Evolutionary conservation across 2,329 filamentous ascomycete species (phyloP), one percentile per base, ranked within the genome.

Genomic region (Exophiala dermatitidis): DNA sequence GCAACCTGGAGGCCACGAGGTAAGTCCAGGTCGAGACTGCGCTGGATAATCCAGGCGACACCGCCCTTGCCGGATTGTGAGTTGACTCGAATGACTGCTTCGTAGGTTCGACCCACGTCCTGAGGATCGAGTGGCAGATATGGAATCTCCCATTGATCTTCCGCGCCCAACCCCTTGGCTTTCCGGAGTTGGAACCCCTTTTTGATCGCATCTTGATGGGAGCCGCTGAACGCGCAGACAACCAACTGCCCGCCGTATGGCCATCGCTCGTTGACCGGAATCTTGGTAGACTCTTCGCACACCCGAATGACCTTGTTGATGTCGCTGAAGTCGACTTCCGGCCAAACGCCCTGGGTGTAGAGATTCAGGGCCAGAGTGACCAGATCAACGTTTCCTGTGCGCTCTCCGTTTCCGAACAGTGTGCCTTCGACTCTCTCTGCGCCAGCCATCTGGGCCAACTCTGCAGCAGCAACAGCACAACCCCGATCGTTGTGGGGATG

Each of bases 51-150:
- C 88, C 88, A 97, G 47, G 91, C 90, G 56, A 88, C 85, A 63
- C 93, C 93, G 57, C 91, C 91, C 75, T 98, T 97, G 61, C 91
- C 91, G 64, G 83, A 88, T 70, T 97, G 91, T 12, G 88, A 95
- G 77, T 97, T 98, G 79, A 97, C 91, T 56, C 91, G 87, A 68
- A 97, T 97, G 67, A 97, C 86, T 54, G 91, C 91, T 72, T 97
- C 90, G 79, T 97, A 97, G n/a, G 85, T 96, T 53, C 91, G 84
- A 47, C 91, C 91, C 60, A 97, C 95, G 66, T 97, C 91, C 66
- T 86, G 79, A 3, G 91, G 91, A 66, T 97, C 91, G 64, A 97
- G 80, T 8, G 91, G 91, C 46, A 97, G 84, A 68, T 97, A 97
- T 0, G 91, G 91, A 37, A 96, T 79, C 63, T 87, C 75, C 91